Conservation (phyloP, 257 asterid species). For the Solanum appendiculatum region DNA sequence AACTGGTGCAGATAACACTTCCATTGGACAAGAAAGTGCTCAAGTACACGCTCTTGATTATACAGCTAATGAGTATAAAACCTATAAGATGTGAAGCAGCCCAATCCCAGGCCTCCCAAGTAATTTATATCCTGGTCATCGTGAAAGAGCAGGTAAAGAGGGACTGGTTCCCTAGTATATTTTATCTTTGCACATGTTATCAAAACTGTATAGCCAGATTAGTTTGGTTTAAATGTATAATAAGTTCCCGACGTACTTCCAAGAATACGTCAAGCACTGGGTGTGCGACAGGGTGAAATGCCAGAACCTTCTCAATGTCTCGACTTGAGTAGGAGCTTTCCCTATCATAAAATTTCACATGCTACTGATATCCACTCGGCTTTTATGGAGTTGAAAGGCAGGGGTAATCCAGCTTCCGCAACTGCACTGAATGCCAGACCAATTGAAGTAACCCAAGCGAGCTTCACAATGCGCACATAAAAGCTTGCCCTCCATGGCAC, state of each 20-base stretch:
- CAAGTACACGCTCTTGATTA: background rate
- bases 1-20: background rate
- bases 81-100: background rate
- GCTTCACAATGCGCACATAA: slow-evolving; percentile 70
- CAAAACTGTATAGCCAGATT: background rate
- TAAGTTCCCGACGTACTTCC: background rate
- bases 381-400: slow-evolving; percentile 90
- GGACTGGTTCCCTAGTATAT: background rate
- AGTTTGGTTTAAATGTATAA: background rate
- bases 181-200: background rate
- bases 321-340: background rate
- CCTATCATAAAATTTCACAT: slow-evolving; percentile 15
- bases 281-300: background rate
- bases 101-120: background rate
- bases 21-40: background rate
- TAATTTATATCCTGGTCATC: background rate
- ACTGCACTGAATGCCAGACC: slow-evolving; percentile 96
- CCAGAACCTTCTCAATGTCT: background rate
- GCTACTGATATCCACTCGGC: slow-evolving; percentile 71
- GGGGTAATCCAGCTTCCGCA: slow-evolving; percentile 99
- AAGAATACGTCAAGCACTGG: background rate
- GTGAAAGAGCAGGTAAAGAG: background rate
- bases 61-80: background rate
- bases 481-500: slow-evolving; percentile 86
- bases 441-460: slow-evolving; percentile 91